Base-by-base conservation (phyloP, 805 yeast species). In the Candida sphagnicola region DNA sequence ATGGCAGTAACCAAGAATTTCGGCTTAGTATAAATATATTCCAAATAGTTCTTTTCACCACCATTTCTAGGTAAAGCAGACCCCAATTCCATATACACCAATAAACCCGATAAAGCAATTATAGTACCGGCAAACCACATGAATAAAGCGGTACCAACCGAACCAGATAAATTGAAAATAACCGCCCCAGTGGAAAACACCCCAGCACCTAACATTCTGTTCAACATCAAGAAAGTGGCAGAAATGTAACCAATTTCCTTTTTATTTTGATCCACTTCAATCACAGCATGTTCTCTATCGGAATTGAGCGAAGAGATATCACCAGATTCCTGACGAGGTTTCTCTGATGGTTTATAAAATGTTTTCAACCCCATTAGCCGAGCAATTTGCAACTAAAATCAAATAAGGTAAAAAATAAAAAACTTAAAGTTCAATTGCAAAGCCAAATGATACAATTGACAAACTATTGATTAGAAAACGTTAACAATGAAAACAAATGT, bases 11-110 rank as follows among this genome's bases (percentile, higher is more conserved):
- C 73, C 42, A 86, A 67, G 53, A 81, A 84, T 55, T 67, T 74
- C 30, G 95, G 95, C 49, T 75, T 78, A 35, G 69, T 70, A 63
- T 71, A 86, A 35, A 84, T 75, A 49, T 74, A 81, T 56, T 85
- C 93, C 49, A 86, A 62, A 56, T 86, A 86, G 52, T 83, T 84
- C 61, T 84, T 85, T 54, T 86, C 95, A 48, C 93, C 95, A 48
- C 95, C 95, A 52, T 85, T 85, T 62, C 83, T 76, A 34, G 87
- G 86, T 41, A 84, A 77, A 34, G 78, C 80, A 2, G 78, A 75
- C 12, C 95, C 95, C 57, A 83, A 82, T 54, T 85, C 93, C 79
- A 85, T 77, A 58, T 85, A 85, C 3, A 82, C 87, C 52, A 77
- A 72, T 49, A 82, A 58, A 25, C 72, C 62, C 47, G 64, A 47